These are phyloP conservation scores for Pythium oligandrum DNA, from an alignment of 352 stramenopile genomes.

Conservation along the genomic window DNA sequence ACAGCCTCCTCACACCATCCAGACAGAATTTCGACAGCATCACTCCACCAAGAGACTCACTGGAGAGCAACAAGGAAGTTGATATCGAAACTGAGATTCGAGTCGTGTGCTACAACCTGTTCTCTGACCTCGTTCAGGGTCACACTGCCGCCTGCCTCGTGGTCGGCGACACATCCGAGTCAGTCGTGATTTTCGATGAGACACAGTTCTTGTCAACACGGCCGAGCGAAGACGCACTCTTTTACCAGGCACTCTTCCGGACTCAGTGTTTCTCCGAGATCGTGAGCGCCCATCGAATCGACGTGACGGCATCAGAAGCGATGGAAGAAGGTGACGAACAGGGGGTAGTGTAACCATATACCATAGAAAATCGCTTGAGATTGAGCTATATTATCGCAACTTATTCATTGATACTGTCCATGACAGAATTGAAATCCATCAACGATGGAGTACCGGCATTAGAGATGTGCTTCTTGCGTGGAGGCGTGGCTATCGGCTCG, in stretches of 20 bases:
- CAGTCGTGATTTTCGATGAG: slow-evolving; percentile 85
- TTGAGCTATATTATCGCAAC: neutral
- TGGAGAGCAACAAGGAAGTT: neutral
- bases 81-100: slow-evolving; percentile 42
- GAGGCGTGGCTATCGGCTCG: too few relatives aligned
- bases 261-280: slow-evolving; percentile 85
- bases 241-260: slow-evolving; percentile 65
- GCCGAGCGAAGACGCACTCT: slow-evolving; percentile 40
- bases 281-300: slow-evolving; percentile 69
- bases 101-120: slow-evolving; percentile 62
- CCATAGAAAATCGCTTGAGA: neutral
- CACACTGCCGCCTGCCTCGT: slow-evolving; percentile 76
- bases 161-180: slow-evolving; percentile 82
- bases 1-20: neutral
- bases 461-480: slow-evolving; percentile 9
- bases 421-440: too few relatives aligned
- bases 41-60: too few relatives aligned
- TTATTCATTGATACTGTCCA: too few relatives aligned
- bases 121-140: slow-evolving; percentile 50
- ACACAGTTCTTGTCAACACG: slow-evolving; percentile 72
- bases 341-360: neutral
- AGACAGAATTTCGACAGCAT: too few relatives aligned
- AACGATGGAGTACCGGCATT: neutral
- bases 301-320: slow-evolving; percentile 32
- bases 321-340: slow-evolving; percentile 15